Conservation (phyloP, 2,329 filamentous ascomycete species). For the Aspergillus fumigatiaffinis region DNA sequence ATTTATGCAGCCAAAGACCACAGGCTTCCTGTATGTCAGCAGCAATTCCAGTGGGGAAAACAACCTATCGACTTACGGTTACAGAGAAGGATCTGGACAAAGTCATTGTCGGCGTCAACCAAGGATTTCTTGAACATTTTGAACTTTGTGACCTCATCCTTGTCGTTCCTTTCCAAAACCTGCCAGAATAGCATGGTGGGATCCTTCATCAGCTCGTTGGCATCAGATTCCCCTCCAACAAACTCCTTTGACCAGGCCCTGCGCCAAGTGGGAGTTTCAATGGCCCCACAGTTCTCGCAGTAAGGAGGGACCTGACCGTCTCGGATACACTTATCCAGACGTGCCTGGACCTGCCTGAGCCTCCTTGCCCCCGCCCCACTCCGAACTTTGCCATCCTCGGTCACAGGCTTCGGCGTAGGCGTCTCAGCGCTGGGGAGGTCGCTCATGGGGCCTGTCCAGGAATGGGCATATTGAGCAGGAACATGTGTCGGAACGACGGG, state of each 20-base stretch:
- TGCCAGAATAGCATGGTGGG: constrained; percentile 73
- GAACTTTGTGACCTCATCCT: constrained; percentile 63
- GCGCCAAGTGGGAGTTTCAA: constrained; percentile 94
- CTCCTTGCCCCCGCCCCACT: constrained; percentile 58
- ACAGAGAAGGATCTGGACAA: constrained; percentile 73
- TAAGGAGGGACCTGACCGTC: constrained; percentile 81
- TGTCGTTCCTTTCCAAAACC: constrained; percentile 58
- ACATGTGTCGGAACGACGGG: constrained; percentile 34
- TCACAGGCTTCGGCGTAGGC: constrained; percentile 23
- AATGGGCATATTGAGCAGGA: constrained; percentile 40
- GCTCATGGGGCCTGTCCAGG: constrained; percentile 43
- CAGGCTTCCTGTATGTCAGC: constrained; percentile 55
- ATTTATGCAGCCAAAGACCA: constrained; percentile 90
- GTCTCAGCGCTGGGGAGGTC: constrained; percentile 42
- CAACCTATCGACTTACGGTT: constrained; percentile 63
- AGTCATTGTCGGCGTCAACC: constrained; percentile 63
- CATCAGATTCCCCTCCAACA: constrained; percentile 64
- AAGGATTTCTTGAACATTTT: constrained; percentile 72
- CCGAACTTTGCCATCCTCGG: constrained; percentile 36
- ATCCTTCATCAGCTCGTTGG: constrained; percentile 69
- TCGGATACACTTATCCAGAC: constrained; percentile 58
- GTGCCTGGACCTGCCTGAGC: constrained; percentile 60
- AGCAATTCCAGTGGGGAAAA: background rate
- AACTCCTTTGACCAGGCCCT: constrained; percentile 81
- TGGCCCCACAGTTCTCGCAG: constrained; percentile 89